Evolutionary conservation across 371 early-diverging fungal genomes (phyloP).

Genomic region (Furculomyces boomerangus): DNA sequence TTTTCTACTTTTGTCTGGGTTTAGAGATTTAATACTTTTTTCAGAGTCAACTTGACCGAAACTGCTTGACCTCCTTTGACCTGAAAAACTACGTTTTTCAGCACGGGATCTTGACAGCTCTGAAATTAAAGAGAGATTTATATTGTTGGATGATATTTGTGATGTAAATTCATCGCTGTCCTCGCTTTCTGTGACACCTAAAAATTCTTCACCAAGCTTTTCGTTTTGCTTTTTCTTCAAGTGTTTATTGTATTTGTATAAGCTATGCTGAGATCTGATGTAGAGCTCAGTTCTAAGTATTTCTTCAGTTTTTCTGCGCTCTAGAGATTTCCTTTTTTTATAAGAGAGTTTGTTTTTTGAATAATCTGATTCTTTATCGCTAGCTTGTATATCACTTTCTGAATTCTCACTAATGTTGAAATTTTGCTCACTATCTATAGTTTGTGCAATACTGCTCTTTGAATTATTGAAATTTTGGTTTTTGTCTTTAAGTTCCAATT

Average conservation of each 20-base stretch:
- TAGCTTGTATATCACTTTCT: too few species aligned
- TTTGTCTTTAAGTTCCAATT: too few species aligned
- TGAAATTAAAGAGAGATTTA: not conserved
- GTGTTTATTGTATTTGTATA: not conserved
- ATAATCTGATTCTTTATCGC: not conserved
- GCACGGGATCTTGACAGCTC: too few species aligned
- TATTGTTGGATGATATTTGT: not conserved
- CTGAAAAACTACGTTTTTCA: too few species aligned
- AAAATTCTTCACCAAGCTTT: not conserved
- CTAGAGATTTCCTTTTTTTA: not conserved
- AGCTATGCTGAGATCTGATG: not conserved
- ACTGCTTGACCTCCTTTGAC: too few species aligned
- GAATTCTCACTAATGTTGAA: too few species aligned
- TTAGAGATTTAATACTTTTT: not conserved
- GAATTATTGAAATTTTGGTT: too few species aligned
- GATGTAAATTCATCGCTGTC: not conserved
- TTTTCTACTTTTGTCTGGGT: not conserved
- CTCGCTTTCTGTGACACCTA: not conserved
- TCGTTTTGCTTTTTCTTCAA: not conserved
- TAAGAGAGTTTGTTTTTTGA: not conserved
- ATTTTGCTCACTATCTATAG: too few species aligned
- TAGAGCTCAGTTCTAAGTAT: conserved; percentile 1
- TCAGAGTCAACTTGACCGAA: too few species aligned
- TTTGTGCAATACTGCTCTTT: too few species aligned
- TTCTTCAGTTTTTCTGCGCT: conserved; percentile 1